Base-by-base conservation (phyloP, 768 basidiomycete genomes). In the Kwoniella mangroviensis region DNA sequence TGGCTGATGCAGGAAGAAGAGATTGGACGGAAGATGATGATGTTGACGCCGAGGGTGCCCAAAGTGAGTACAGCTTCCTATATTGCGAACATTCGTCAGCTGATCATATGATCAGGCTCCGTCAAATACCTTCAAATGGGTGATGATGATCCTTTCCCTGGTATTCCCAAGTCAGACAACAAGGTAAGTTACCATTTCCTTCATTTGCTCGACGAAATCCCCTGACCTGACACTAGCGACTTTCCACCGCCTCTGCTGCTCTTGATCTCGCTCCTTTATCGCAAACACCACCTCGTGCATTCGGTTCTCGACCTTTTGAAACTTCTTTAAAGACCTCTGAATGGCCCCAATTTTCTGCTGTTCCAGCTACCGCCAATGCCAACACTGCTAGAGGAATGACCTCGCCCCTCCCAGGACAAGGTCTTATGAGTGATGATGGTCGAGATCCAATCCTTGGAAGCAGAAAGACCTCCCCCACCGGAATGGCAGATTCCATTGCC, bases 211-310 rank as follows among this genome's bases (percentile, higher is more conserved):
- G 22, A 19, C 28, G 26, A 55, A 22, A 34, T 45, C 17, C 28
- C 45, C 60, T 71, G 53, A 69, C 41, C 34, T 49, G 49, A 42
- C 40, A 12, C 71, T 41, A 75, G 77, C 79, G 93, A 89, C 86
- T 94, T 67, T 91, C 93, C 1, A 89, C 91, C 19, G 91, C 93
- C 19, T 96, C 95, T 21, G 94, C 92, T 42, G 95, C 96, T 52
- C 84, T 98, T 76, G 95, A 98, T 83, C 87, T 98, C 45, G 94
- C 96, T 17, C 92, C 94, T 60, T 87, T 92, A 42, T 90, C 92
- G 4, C 93, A 92, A 81, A 90, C 90, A 6, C 90, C 91, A 15
- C 89, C 90, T 26, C 73, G 78, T 51, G 79, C 87, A 59, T 88
- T 88, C 58, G 88, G 88, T 69, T 80, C 86, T 40, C 83, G 84